These are phyloP conservation scores for Skeletonema tropicum DNA, from an alignment of 108 stramenopile species.

Conservation along the genomic window DNA sequence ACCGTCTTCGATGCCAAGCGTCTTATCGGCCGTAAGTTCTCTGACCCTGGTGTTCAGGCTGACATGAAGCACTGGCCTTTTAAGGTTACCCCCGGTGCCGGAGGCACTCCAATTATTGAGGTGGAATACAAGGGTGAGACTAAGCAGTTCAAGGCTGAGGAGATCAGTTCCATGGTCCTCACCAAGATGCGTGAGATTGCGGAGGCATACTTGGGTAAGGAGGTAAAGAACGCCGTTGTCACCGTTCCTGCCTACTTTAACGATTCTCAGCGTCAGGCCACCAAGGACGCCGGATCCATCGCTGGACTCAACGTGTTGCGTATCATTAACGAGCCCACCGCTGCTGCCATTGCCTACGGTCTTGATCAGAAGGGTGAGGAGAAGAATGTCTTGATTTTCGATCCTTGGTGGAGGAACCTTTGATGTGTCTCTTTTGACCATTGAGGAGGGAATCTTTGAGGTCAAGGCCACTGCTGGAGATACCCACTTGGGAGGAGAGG, in stretches of 20 bases:
- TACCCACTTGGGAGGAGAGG: conserved; percentile 99
- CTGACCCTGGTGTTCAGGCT: conserved; percentile 89
- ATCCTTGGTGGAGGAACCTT: conserved; percentile 99
- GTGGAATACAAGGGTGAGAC: conserved; percentile 96
- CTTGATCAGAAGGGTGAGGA: conserved; percentile 96
- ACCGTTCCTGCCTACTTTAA: conserved; percentile 99
- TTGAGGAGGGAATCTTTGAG: conserved; percentile 99
- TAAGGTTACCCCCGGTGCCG: conserved; percentile 88
- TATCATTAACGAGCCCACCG: conserved; percentile 99
- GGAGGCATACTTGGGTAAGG: conserved; percentile 98
- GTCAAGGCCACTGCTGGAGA: conserved; percentile 99
- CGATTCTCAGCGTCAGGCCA: conserved; percentile 99
- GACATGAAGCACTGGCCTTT: conserved; percentile 99
- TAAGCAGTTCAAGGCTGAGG: conserved; percentile 98
- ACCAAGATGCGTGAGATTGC: conserved; percentile 99
- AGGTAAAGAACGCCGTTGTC: conserved; percentile 98
- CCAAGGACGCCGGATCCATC: conserved; percentile 99
- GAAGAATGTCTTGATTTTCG: conserved; percentile 99
- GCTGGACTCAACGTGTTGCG: conserved; percentile 98
- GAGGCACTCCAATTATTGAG: conserved; percentile 94
- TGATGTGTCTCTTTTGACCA: conserved; percentile 97
- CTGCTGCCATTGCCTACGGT: conserved; percentile 99
- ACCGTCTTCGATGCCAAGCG: conserved; percentile 99
- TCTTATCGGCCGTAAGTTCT: conserved; percentile 96
- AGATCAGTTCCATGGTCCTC: conserved; percentile 99